phyloP scores from a whole-genome alignment of 768 basidiomycete genomes.

The Scleroderma bovista region DNA sequence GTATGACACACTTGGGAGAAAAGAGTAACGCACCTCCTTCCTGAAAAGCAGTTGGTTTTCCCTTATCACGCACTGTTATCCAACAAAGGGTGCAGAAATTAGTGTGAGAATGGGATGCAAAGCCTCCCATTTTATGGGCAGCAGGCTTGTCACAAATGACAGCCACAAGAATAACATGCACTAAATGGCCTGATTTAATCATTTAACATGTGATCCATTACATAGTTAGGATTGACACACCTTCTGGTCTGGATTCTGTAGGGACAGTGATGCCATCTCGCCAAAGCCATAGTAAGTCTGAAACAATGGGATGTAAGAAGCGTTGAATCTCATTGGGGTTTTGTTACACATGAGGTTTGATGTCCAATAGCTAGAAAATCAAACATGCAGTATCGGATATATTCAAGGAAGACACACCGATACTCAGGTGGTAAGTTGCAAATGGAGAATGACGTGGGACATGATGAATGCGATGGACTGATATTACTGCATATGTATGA shows the following conservation, averaged over 20 bases:
- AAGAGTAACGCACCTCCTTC: constrained; percentile 8
- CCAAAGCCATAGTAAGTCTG: neutral
- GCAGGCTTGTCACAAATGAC: constrained; percentile 37
- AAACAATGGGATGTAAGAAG: too few species aligned
- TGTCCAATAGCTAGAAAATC: too few species aligned
- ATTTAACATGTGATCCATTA: neutral
- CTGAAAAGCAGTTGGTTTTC: constrained; percentile 14
- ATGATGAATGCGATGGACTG: constrained; percentile 29
- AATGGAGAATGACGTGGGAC: constrained; percentile 29
- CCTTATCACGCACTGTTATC: constrained; percentile 24
- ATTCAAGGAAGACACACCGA: constrained; percentile 17
- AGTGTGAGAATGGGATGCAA: constrained; percentile 25
- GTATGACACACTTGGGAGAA: too few species aligned
- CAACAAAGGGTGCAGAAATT: constrained; percentile 33
- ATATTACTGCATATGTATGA: constrained; percentile 8
- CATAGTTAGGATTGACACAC: neutral
- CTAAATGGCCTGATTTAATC: neutral
- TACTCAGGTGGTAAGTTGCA: constrained; percentile 25
- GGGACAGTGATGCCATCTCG: neutral
- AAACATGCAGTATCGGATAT: too few species aligned
- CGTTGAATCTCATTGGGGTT: neutral
- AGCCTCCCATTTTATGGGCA: constrained; percentile 29
- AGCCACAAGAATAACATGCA: constrained; percentile 24
- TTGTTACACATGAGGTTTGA: neutral
- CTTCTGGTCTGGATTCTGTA: neutral